Percentiles rank a stretch among this genome's conserved stretches.
phyloP scores from a whole-genome alignment of 2,329 filamentous ascomycete genomes.

The Penicillium sp. region DNA sequence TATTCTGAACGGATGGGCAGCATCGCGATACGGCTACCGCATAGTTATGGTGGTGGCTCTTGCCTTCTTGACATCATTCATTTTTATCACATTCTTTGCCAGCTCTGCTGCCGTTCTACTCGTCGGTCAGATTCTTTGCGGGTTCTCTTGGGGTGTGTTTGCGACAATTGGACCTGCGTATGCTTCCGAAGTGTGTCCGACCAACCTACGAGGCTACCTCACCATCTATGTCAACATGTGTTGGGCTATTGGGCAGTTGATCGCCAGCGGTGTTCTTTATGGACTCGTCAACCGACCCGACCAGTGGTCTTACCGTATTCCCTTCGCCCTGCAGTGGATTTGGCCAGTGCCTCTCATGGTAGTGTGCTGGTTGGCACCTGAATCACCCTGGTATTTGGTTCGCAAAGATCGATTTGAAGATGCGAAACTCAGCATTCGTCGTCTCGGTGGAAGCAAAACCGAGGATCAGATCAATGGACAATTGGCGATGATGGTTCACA shows the following conservation, averaged over 20 bases:
- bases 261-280: conserved; percentile 34
- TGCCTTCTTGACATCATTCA: conserved; percentile 47
- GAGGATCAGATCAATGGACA: conserved; percentile 27
- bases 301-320: conserved; percentile 45
- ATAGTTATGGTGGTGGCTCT: conserved; percentile 50
- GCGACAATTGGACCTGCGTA: conserved; percentile 32
- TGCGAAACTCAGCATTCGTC: conserved; percentile 23
- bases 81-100: conserved; percentile 58
- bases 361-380: conserved; percentile 27
- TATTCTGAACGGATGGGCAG: conserved; percentile 33
- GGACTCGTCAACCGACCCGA: conserved; percentile 34
- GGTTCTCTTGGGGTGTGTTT: conserved; percentile 44
- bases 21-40: conserved; percentile 47
- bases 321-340: conserved; percentile 37
- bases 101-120: conserved; percentile 49
- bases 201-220: conserved; percentile 34
- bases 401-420: conserved; percentile 29
- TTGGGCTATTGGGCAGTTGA: conserved; percentile 40
- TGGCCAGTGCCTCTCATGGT: conserved; percentile 30
- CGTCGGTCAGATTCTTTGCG: conserved; percentile 53
- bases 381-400: conserved; percentile 33
- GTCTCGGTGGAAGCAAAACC: conserved; percentile 26
- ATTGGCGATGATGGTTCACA: conserved; percentile 44
- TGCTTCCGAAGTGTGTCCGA: conserved; percentile 34
- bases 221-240: conserved; percentile 46